Evolutionary conservation across 164 flowering plant genomes (phyloP).

Genomic region (Magnolia officinalis): DNA sequence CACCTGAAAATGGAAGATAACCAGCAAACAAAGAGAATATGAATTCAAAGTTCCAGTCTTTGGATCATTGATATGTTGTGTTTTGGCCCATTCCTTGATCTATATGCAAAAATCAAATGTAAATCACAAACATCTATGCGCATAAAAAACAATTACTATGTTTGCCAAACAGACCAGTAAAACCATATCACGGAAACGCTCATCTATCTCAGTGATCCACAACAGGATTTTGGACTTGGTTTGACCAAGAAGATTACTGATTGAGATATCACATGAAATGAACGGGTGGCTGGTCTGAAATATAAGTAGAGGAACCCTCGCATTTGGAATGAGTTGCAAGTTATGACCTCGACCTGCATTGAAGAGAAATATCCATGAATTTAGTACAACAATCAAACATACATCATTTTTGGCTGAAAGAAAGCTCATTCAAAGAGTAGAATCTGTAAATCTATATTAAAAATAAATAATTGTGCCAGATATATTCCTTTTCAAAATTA

Average conservation of each 20-base stretch:
- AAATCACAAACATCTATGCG: constrained; percentile 3
- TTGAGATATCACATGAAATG: constrained; percentile 86
- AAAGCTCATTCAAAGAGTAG: background rate
- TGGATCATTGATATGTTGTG: constrained; percentile 68
- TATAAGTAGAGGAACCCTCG: constrained; percentile 82
- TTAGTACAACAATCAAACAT: background rate
- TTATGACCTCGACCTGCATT: constrained; percentile 50
- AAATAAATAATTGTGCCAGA: background rate
- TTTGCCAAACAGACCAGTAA: constrained; percentile 48
- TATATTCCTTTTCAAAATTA: background rate
- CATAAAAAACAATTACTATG: background rate
- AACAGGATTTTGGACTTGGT: constrained; percentile 69
- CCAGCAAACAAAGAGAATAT: constrained; percentile 68
- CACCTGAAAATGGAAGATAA: constrained; percentile 96
- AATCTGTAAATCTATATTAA: background rate
- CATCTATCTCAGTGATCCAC: constrained; percentile 79
- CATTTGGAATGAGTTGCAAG: constrained; percentile 48
- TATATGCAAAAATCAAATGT: constrained; percentile 26
- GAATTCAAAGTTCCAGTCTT: constrained; percentile 79
- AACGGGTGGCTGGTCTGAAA: constrained; percentile 37
- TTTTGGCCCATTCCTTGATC: constrained; percentile 99
- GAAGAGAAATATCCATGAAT: background rate
- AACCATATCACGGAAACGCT: constrained; percentile 83
- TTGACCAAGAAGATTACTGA: constrained; percentile 65
- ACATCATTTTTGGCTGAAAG: background rate